A percentile compares a stretch with the other conserved stretches of the same genome.
These are phyloP conservation scores for Ustilago lituana DNA, from an alignment of 1,284 basidiomycete species.

Conservation along the genomic window DNA sequence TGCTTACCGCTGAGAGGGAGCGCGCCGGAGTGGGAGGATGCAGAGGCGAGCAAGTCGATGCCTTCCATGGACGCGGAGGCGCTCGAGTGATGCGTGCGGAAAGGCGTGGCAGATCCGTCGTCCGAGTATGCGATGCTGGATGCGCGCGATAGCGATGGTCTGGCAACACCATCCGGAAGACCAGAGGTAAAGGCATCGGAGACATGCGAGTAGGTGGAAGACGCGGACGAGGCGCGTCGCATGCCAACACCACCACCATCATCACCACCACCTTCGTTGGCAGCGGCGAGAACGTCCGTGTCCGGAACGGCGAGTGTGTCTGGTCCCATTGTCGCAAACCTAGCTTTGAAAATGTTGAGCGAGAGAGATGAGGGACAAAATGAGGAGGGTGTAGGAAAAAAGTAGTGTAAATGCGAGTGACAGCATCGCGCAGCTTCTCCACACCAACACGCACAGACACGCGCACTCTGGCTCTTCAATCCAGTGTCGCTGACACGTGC, in stretches of 20 bases:
- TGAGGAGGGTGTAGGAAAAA: too few relatives aligned
- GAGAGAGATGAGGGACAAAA: neutral
- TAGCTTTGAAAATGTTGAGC: neutral
- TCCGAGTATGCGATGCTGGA: conserved; percentile 40
- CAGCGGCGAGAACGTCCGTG: conserved; percentile 2
- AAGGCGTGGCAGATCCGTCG: conserved; percentile 16
- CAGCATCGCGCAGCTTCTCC: conserved; percentile 41
- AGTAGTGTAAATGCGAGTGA: too few relatives aligned
- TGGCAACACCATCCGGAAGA: neutral
- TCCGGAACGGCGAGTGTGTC: conserved; percentile 18
- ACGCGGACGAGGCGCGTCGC: conserved; percentile 28
- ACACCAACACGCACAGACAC: conserved; percentile 20
- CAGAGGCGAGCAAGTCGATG: conserved; percentile 33
- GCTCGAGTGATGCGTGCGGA: conserved; percentile 29
- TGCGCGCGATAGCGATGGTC: conserved; percentile 33
- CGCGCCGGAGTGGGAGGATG: conserved; percentile 8
- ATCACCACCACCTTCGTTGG: neutral
- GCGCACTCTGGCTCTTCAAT: too few relatives aligned
- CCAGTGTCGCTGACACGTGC: too few relatives aligned
- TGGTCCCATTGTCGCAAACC: conserved; percentile 1
- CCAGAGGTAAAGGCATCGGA: conserved; percentile 16
- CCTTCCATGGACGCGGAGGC: conserved; percentile 39
- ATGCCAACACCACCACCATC: conserved; percentile 8
- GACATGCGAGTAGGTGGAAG: conserved; percentile 20
- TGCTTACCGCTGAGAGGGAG: conserved; percentile 29